phyloP scores from a whole-genome alignment of 495 filamentous ascomycete genomes.

The Aspergillus avenaceus region DNA sequence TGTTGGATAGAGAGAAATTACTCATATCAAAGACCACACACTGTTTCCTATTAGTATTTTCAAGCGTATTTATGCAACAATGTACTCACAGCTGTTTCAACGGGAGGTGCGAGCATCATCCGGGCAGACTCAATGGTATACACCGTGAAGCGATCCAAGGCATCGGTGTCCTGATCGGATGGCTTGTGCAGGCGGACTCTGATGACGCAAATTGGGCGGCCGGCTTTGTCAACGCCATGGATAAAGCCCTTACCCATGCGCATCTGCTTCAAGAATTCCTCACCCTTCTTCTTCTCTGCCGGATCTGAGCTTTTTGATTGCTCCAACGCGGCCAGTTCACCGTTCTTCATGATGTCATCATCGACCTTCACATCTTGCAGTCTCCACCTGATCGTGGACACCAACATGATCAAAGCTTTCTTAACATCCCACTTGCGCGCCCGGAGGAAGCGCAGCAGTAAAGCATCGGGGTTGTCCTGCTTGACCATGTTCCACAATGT shows the following conservation, averaged over 20 bases:
- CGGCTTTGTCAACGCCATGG: constrained; percentile 80
- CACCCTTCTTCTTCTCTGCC: constrained; percentile 58
- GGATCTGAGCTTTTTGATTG: constrained; percentile 54
- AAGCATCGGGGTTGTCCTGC: constrained; percentile 85
- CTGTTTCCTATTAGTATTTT: constrained; percentile 28
- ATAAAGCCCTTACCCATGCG: constrained; percentile 93
- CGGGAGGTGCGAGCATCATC: constrained; percentile 69
- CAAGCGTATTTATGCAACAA: not conserved
- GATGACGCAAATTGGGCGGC: constrained; percentile 84
- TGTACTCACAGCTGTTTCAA: constrained; percentile 86
- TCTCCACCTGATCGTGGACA: constrained; percentile 93
- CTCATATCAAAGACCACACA: constrained; percentile 95
- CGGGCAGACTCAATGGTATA: constrained; percentile 92
- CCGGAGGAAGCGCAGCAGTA: constrained; percentile 84
- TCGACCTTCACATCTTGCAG: constrained; percentile 77
- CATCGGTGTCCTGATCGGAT: constrained; percentile 75
- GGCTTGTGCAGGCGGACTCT: constrained; percentile 75
- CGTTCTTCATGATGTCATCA: constrained; percentile 75
- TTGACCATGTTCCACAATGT: constrained; percentile 97
- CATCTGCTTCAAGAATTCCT: constrained; percentile 82
- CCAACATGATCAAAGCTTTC: constrained; percentile 87
- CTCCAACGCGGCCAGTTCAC: constrained; percentile 63
- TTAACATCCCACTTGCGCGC: constrained; percentile 96
- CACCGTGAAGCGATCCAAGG: constrained; percentile 83
- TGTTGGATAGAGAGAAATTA: constrained; percentile 85